A percentile compares a stretch with the other conserved stretches of the same genome.
phyloP scores from a whole-genome alignment of 2,329 filamentous ascomycete species.

The Fusarium hainanense region DNA sequence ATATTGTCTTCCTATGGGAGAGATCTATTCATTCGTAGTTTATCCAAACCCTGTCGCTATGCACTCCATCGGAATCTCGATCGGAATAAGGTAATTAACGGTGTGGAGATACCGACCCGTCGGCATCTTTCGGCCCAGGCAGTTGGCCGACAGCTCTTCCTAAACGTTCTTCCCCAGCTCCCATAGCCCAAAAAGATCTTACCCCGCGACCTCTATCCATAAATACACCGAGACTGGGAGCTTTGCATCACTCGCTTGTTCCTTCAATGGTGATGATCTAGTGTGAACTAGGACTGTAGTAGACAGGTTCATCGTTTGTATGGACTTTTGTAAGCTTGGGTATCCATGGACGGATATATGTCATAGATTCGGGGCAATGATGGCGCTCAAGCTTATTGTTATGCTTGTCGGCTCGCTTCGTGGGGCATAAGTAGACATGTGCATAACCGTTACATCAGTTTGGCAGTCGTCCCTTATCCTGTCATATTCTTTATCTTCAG shows the following conservation, averaged over 20 bases:
- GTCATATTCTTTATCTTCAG: neutral
- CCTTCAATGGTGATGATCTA: no score
- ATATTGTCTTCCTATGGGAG: no score
- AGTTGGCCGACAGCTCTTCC: neutral
- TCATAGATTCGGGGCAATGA: neutral
- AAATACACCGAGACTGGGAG: neutral
- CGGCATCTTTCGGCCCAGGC: neutral
- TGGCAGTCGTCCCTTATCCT: neutral
- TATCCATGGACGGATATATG: neutral
- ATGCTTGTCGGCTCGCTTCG: neutral
- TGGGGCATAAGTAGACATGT: neutral
- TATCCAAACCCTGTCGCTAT: neutral
- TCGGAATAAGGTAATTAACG: neutral
- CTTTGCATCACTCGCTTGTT: no score
- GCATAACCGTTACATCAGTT: rapidly evolving
- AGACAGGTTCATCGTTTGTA: neutral
- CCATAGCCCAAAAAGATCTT: neutral
- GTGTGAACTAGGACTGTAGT: neutral
- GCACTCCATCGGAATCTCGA: neutral
- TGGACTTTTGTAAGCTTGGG: neutral
- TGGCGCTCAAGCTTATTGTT: neutral
- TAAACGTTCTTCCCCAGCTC: neutral
- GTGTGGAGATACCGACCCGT: neutral
- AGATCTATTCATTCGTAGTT: neutral
- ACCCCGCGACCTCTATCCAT: neutral